Evolutionary conservation across 2,329 filamentous ascomycete species (phyloP).

Genomic region (Xylaria sp.): DNA sequence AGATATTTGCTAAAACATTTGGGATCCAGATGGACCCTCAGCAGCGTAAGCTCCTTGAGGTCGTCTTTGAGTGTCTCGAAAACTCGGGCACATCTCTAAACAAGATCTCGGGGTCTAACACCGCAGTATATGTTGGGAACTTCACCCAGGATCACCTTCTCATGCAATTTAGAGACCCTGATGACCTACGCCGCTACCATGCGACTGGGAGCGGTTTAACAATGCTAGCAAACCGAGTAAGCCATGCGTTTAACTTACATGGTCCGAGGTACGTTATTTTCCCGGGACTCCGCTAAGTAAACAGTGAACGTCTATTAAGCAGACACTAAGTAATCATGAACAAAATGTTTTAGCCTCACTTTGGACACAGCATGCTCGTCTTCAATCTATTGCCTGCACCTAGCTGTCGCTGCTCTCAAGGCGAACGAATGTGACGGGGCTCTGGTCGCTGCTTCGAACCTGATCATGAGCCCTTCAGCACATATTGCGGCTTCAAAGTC

Average conservation of each 20-base stretch:
- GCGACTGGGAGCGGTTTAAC: slow-evolving; percentile 46
- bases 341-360: slow-evolving; percentile 33
- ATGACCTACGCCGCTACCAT: slow-evolving; percentile 42
- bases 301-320: too few species aligned
- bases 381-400: slow-evolving; percentile 45
- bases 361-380: slow-evolving; percentile 54
- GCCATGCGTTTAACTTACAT: slow-evolving; percentile 48
- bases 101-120: slow-evolving; percentile 28
- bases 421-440: slow-evolving; percentile 41
- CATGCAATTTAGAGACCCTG: slow-evolving; percentile 41
- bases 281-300: too few species aligned
- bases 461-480: slow-evolving; percentile 41
- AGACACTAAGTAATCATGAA: too few species aligned
- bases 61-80: slow-evolving; percentile 50
- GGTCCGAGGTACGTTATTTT: slow-evolving; percentile 48
- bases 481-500: slow-evolving; percentile 40
- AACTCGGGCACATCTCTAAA: slow-evolving; percentile 38
- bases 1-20: too few species aligned
- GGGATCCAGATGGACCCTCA: slow-evolving; percentile 47
- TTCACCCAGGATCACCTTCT: slow-evolving; percentile 31
- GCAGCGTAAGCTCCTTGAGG: slow-evolving; percentile 51
- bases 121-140: slow-evolving; percentile 45
- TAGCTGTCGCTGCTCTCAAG: slow-evolving; percentile 35
- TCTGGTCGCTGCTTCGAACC: slow-evolving; percentile 43
- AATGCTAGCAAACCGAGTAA: slow-evolving; percentile 43